Evolutionary conservation across 2,329 filamentous ascomycete genomes (phyloP).

Genomic region (Clathrospora elynae): DNA sequence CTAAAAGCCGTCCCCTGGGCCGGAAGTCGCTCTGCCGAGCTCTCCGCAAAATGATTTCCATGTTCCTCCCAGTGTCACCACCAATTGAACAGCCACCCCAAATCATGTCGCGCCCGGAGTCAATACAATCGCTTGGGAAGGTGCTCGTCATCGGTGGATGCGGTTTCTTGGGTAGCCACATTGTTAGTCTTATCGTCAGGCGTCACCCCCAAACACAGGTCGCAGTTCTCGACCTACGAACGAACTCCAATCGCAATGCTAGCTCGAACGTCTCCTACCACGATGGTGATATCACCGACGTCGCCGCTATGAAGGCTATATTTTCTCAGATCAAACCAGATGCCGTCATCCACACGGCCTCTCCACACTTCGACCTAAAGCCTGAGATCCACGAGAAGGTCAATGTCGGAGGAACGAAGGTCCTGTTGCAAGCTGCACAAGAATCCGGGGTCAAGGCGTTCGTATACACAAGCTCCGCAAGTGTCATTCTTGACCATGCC

Average conservation of each 20-base stretch:
- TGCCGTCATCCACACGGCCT: conserved; percentile 58
- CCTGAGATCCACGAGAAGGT: conserved; percentile 55
- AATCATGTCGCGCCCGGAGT: conserved; percentile 25
- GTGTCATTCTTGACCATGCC: conserved; percentile 54
- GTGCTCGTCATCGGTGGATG: conserved; percentile 58
- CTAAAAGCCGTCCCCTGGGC: conserved; percentile 15
- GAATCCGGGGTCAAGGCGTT: conserved; percentile 58
- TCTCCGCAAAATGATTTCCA: conserved; percentile 26
- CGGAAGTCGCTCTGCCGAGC: conserved; percentile 21
- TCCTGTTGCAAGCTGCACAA: conserved; percentile 54
- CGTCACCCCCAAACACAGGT: conserved; percentile 51
- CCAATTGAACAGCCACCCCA: conserved; percentile 15
- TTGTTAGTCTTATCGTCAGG: conserved; percentile 54
- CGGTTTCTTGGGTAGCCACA: conserved; percentile 58
- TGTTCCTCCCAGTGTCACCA: conserved; percentile 16
- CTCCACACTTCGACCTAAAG: conserved; percentile 49
- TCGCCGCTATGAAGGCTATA: conserved; percentile 48
- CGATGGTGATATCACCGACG: conserved; percentile 57
- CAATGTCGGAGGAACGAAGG: conserved; percentile 59
- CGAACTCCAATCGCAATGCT: conserved; percentile 48
- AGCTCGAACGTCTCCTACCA: conserved; percentile 55
- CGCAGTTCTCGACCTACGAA: conserved; percentile 56
- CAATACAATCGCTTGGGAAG: conserved; percentile 49
- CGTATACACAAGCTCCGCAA: conserved; percentile 59
- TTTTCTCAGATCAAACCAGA: conserved; percentile 53